Evolutionary conservation across 768 basidiomycete species (phyloP).

Genomic region (Macrolepiota dolichaula): DNA sequence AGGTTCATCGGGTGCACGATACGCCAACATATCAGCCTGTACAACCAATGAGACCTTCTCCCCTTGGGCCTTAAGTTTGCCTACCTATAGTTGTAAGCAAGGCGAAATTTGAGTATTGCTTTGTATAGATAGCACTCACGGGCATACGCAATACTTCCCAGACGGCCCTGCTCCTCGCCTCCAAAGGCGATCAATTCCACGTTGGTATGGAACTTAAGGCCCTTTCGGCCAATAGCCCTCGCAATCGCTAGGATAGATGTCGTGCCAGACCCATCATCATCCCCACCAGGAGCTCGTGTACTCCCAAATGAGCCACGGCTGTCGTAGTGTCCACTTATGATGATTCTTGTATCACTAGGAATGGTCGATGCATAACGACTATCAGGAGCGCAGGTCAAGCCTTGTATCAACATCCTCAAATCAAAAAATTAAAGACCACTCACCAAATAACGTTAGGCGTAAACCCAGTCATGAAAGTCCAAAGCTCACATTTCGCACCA

Average conservation of each 20-base stretch:
- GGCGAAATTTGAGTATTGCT: not conserved
- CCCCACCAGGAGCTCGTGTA: slow-evolving; percentile 54
- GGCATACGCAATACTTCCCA: slow-evolving; percentile 78
- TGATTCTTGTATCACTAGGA: slow-evolving; percentile 59
- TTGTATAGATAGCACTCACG: slow-evolving; percentile 40
- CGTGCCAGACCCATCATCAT: slow-evolving; percentile 56
- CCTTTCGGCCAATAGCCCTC: slow-evolving; percentile 61
- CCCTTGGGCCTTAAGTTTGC: slow-evolving; percentile 49
- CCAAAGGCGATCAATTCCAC: slow-evolving; percentile 84
- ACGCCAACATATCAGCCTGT: slow-evolving; percentile 92
- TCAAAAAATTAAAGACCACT: slow-evolving; percentile 17
- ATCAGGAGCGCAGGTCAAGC: not conserved
- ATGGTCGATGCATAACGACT: slow-evolving; percentile 59
- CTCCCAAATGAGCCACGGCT: slow-evolving; percentile 87
- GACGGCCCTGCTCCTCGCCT: slow-evolving; percentile 88
- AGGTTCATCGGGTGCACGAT: slow-evolving; percentile 75
- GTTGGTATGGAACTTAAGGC: slow-evolving; percentile 68
- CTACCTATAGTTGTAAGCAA: slow-evolving; percentile 29
- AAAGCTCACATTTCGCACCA: slow-evolving; percentile 71
- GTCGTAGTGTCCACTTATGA: slow-evolving; percentile 88
- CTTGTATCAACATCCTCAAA: not conserved
- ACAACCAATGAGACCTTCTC: slow-evolving; percentile 80
- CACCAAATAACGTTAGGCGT: slow-evolving; percentile 89
- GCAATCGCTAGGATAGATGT: slow-evolving; percentile 80
- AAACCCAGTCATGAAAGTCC: slow-evolving; percentile 66